Evolutionary conservation across 345 rosid species (phyloP), one percentile per base, ranked within the genome.

Genomic region (Populus pruinosa): DNA sequence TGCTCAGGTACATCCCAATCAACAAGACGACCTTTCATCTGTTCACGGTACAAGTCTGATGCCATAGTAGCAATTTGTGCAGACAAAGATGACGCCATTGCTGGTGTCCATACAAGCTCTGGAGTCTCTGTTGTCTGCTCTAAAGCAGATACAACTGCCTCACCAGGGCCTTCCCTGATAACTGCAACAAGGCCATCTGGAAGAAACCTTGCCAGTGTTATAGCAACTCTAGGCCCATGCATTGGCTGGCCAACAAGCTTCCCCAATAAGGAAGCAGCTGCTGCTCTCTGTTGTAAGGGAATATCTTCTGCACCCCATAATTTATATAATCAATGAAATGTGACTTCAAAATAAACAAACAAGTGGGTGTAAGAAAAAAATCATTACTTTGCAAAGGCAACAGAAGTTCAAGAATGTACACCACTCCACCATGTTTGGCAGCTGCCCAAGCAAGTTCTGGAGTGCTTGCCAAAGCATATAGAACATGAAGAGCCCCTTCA

Each of bases 181-280:
- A 93, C 84, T 44, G 98, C 93, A 85, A 93, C 91, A 77, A 96
- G 86, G 80, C 99, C 99, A 78, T 96, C 99, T 1, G 99, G 99
- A 78, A 96, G 90, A 86, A 96, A 96, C 86, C 98, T 92, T 77
- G 94, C 98, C 61, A 96, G 87, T 71, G 99, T 92, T 82, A 92
- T 96, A 69, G 95, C 93, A 81, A 96, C 99, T 86, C 99, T 94
- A 80, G 99, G 99, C 73, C 99, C 99, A 83, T 96, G 99, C 99
- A 96, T 93, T 62, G 99, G 97, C 85, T 96, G 99, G 43, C 89
- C 96, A 77, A 96, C 86, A 84, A 96, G 99, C 91, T 91, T 96
- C 73, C 98, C 98, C 87, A 96, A 79, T 84, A 96, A 87, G 65
- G 97, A 93, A 74, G 99, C 98, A 18, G 98, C 94, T 31, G 94